Percentiles rank a stretch among this genome's conserved stretches.
These are phyloP conservation scores for Epichloe scottii DNA, from an alignment of 2,329 filamentous ascomycete species.

Conservation along the genomic window DNA sequence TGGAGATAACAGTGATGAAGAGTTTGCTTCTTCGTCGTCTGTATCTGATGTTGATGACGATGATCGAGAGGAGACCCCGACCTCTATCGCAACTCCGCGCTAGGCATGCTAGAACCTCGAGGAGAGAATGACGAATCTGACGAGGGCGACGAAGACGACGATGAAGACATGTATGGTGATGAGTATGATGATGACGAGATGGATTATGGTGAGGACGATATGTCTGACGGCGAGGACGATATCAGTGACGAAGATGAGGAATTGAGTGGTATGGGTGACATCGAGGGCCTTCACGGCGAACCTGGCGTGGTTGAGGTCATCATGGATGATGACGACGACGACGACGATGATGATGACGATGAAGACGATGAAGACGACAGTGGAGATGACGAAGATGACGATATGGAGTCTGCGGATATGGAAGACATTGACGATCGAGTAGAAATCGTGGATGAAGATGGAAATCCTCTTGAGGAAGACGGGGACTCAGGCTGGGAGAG, in stretches of 20 bases:
- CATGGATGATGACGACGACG: conserved; percentile 45
- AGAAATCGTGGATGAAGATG: conserved; percentile 52
- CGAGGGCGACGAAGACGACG: conserved; percentile 58
- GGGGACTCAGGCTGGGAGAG: conserved; percentile 50
- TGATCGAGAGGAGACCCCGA: conserved; percentile 92
- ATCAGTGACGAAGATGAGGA: conserved; percentile 86
- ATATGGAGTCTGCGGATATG: conserved; percentile 30
- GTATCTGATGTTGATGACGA: conserved; percentile 71
- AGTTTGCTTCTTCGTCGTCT: conserved; percentile 77
- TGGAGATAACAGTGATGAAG: conserved; percentile 64
- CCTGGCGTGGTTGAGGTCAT: conserved; percentile 60
- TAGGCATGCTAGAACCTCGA: conserved; percentile 84
- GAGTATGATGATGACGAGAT: conserved; percentile 87
- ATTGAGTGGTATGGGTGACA: conserved; percentile 69
- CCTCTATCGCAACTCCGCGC: conserved; percentile 87
- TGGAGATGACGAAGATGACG: conserved; percentile 40
- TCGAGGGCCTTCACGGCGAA: conserved; percentile 60
- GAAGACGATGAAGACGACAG: conserved; percentile 48
- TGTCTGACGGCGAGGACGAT: conserved; percentile 71
- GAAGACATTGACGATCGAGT: conserved; percentile 41
- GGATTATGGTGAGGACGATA: conserved; percentile 75
- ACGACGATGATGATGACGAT: conserved; percentile 51
- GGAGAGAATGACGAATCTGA: conserved; percentile 73
- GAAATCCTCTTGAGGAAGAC: conserved; percentile 45
- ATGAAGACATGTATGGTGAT: conserved; percentile 88